Conservation (phyloP, 108 stramenopile species). For the Skeletonema potamos region DNA sequence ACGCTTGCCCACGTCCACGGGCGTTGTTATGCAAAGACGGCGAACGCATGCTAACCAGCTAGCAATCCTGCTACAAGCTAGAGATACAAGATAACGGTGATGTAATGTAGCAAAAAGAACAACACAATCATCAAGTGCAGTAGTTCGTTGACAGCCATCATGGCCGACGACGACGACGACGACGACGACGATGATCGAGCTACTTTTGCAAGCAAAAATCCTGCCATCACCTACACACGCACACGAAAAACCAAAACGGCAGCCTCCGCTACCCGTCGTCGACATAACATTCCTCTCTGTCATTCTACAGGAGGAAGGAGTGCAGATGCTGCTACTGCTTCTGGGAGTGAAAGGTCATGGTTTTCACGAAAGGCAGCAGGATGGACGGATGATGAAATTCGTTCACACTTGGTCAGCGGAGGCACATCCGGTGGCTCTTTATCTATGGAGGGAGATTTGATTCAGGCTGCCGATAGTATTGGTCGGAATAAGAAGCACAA, state of each 20-base stretch:
- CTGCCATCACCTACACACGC: constrained; percentile 32
- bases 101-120: no score
- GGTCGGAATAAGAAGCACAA: constrained; percentile 9
- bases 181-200: background rate
- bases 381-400: constrained; percentile 39
- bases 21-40: no score
- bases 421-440: constrained; percentile 3
- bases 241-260: constrained; percentile 36
- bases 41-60: no score
- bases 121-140: no score
- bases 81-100: no score
- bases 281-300: constrained; percentile 17
- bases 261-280: constrained; percentile 36
- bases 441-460: constrained; percentile 32
- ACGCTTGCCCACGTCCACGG: no score
- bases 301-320: constrained; percentile 1
- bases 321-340: constrained; percentile 1
- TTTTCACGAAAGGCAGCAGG: constrained; percentile 37
- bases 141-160: background rate
- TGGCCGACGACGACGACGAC: background rate
- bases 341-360: constrained; percentile 23
- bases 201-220: background rate
- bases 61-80: background rate
- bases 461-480: constrained; percentile 2
- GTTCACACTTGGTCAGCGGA: constrained; percentile 24